These are phyloP conservation scores for Lathyrus aphaca DNA, from an alignment of 306 rosid genomes.

Conservation along the genomic window DNA sequence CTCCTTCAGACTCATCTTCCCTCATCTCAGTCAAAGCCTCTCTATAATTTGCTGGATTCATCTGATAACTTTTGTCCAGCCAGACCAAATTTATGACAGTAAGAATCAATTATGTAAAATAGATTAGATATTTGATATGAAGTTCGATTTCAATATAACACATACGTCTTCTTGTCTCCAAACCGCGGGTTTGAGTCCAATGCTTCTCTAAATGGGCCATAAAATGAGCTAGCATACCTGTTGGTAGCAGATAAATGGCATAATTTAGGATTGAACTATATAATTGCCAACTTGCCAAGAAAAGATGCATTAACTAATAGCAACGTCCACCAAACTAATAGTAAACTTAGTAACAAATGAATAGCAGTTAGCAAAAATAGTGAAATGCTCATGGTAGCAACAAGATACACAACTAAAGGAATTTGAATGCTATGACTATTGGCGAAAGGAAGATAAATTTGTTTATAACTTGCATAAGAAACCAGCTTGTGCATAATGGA, in stretches of 20 bases:
- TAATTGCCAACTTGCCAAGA: neutral
- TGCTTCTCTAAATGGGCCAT: conserved; percentile 96
- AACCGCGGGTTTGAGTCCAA: conserved; percentile 95
- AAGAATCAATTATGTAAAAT: conserved; percentile 33
- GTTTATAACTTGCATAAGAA: conserved; percentile 27
- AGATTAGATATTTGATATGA: conserved; percentile 5
- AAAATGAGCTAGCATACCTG: conserved; percentile 95
- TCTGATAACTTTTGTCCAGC: conserved; percentile 76
- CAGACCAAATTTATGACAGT: conserved; percentile 41
- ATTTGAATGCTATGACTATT: conserved; percentile 1
- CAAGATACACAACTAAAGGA: conserved; percentile 16
- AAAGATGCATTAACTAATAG: conserved; percentile 5
- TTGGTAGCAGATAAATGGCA: conserved; percentile 37
- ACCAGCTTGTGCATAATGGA: conserved; percentile 26
- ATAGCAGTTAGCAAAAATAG: conserved; percentile 20
- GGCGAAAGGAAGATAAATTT: conserved; percentile 30
- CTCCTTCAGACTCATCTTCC: conserved; percentile 93
- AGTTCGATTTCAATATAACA: conserved; percentile 28
- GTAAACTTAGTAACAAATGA: conserved; percentile 4
- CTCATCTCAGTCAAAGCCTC: conserved; percentile 86
- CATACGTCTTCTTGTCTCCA: conserved; percentile 94
- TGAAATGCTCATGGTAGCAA: conserved; percentile 19
- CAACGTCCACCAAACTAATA: conserved; percentile 12
- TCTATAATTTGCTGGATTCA: conserved; percentile 93
- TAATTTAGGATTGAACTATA: conserved; percentile 26